Evolutionary conservation across 257 asterid species (phyloP), one percentile per base, ranked within the genome.

Genomic region (Catharanthus roseus): DNA sequence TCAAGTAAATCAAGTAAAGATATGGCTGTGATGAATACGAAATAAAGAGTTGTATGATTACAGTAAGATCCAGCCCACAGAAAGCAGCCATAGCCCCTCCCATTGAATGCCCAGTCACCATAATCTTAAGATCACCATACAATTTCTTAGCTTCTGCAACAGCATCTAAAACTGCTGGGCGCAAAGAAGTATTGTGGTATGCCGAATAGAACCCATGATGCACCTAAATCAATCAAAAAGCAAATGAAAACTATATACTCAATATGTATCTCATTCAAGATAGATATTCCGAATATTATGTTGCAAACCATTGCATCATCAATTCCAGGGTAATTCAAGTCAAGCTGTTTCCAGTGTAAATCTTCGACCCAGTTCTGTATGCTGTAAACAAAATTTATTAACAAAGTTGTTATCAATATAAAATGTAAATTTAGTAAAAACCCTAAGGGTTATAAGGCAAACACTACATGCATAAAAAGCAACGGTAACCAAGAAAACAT

Each of bases 81-180:
- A 95, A 78, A 71, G 96, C 91, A 65, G 96, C 99, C 74, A 95
- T 95, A 49, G 98, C 99, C 69, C 98, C 99, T 80, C 99, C 99
- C 99, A 95, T 95, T 24, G 99, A 95, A 81, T 95, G 99, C 60
- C 99, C 99, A 29, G 98, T 91, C 65, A 85, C 87, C 78, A 95
- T 82, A 71, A 95, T 82, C 67, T 74, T 76, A 51, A 84, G 78
- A 71, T 86, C 84, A 65, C 96, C 99, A 71, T 88, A 86, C 9
- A 86, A 49, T 57, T 86, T 85, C 80, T 82, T 85, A 47, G 85
- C 89, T 65, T 63, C 70, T 75, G 82, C 75, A 75, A 95, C 82
- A 63, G 93, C 95, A 75, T 70, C 76, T 68, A 85, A 71, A 74
- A 95, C 88, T 79, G 88, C 96, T 58, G 97, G 86, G 12, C 98